A percentile compares a stretch with the other conserved stretches of the same genome.
Conservation (phyloP, 2,329 filamentous ascomycete species). For the Juglanconis juglandina region DNA sequence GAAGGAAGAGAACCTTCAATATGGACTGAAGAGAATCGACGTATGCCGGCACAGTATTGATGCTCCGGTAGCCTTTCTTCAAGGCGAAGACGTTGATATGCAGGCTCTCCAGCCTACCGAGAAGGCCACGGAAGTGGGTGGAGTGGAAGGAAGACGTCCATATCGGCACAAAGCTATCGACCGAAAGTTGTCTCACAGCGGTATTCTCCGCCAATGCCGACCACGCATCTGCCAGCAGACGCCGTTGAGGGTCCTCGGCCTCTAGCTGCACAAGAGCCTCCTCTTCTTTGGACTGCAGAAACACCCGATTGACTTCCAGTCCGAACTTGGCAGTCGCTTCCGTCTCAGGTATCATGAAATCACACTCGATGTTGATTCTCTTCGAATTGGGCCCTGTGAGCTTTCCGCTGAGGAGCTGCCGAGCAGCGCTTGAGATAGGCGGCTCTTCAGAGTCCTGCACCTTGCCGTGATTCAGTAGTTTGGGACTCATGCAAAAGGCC, state of each 20-base stretch:
- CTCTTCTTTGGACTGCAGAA: conserved; percentile 13
- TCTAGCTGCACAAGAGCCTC: conserved; percentile 15
- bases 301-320: conserved; percentile 10
- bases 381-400: conserved; percentile 9
- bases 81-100: conserved; percentile 12
- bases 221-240: conserved; percentile 16
- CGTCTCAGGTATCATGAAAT: conserved; percentile 4
- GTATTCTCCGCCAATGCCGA: conserved; percentile 12
- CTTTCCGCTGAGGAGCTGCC: conserved; percentile 10
- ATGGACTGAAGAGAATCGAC: conserved; percentile 16
- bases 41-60: conserved; percentile 17
- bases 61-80: conserved; percentile 14
- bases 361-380: conserved; percentile 13
- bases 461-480: neutral
- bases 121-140: conserved; percentile 2
- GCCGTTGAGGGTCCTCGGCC: conserved; percentile 15
- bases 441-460: neutral
- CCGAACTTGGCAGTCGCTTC: neutral
- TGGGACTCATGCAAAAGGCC: conserved; percentile 7
- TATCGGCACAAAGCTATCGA: conserved; percentile 12
- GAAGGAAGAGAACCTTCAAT: conserved; percentile 16
- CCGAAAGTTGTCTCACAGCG: conserved; percentile 6
- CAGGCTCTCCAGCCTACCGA: conserved; percentile 11
- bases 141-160: conserved; percentile 17
- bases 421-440: conserved; percentile 9